A percentile compares a stretch with the other conserved stretches of the same genome.
Evolutionary conservation across 768 basidiomycete species (phyloP).

Genomic region (Pulveroboletus sp.): DNA sequence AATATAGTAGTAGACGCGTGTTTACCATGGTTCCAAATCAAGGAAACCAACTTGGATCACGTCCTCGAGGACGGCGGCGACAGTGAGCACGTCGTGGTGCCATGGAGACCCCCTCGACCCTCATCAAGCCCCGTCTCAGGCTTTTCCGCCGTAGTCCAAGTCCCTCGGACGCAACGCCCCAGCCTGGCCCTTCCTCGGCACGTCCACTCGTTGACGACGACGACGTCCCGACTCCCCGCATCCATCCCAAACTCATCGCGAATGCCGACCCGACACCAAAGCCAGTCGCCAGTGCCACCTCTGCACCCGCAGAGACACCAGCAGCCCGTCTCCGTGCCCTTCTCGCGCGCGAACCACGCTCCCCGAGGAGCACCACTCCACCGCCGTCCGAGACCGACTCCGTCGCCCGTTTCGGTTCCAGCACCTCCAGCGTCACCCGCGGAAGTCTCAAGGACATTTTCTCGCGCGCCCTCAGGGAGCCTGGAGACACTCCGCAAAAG

Average conservation of each 20-base stretch:
- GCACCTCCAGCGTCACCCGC: conserved; percentile 47
- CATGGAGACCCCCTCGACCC: conserved; percentile 18
- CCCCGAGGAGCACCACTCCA: conserved; percentile 28
- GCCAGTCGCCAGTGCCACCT: conserved; percentile 8
- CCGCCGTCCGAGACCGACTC: conserved; percentile 30
- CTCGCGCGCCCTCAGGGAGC: conserved; percentile 60
- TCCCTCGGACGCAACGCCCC: conserved; percentile 21
- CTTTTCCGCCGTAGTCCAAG: conserved; percentile 19
- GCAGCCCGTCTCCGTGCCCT: conserved; percentile 65
- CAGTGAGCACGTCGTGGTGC: conserved; percentile 12
- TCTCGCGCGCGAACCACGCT: conserved; percentile 48
- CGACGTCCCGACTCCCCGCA: conserved; percentile 29
- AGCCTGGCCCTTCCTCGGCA: conserved; percentile 16
- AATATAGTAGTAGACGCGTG: too few relatives aligned
- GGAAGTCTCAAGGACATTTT: conserved; percentile 66
- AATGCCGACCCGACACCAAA: conserved; percentile 4
- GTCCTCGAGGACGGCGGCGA: conserved; percentile 15
- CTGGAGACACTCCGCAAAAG: conserved; percentile 65
- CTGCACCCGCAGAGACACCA: conserved; percentile 40
- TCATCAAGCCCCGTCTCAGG: conserved; percentile 22
- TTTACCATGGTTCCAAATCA: conserved; percentile 8
- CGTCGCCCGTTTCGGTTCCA: conserved; percentile 18
- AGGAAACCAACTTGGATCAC: conserved; percentile 5
- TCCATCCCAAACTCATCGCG: conserved; percentile 20
- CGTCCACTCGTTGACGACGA: conserved; percentile 27